Evolutionary conservation across 2,329 filamentous ascomycete genomes (phyloP).

Genomic region (Calonectria ilicicola): DNA sequence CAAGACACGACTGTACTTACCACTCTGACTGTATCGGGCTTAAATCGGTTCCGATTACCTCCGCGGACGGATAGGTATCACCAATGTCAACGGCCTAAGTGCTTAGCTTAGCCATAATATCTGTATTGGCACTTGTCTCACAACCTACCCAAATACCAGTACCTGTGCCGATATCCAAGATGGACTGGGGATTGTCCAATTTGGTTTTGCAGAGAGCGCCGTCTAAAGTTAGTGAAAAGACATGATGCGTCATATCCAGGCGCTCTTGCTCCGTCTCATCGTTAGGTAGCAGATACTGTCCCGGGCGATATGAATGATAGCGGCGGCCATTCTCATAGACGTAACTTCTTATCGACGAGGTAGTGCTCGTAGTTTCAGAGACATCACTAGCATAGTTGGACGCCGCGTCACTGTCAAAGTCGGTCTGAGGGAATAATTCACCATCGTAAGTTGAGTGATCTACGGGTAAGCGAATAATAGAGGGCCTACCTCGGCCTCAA

Average conservation of each 20-base stretch:
- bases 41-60: conserved; percentile 41
- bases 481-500: conserved; percentile 3
- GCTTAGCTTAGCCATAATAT: neutral
- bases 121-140: too few relatives aligned
- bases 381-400: conserved; percentile 36
- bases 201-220: conserved; percentile 50
- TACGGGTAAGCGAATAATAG: neutral
- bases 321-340: conserved; percentile 53
- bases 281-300: conserved; percentile 44
- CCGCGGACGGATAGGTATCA: conserved; percentile 36
- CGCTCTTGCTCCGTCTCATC: conserved; percentile 60
- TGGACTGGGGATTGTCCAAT: conserved; percentile 30
- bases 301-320: conserved; percentile 52
- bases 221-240: conserved; percentile 59
- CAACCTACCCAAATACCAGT: conserved; percentile 35
- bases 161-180: conserved; percentile 42
- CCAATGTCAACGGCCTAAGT: conserved; percentile 59
- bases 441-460: neutral
- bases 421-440: neutral
- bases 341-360: conserved; percentile 49
- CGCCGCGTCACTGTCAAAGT: conserved; percentile 21
- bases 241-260: conserved; percentile 65
- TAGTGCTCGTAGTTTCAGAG: conserved; percentile 37
- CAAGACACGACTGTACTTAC: neutral
- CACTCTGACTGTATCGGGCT: conserved; percentile 40